These are phyloP conservation scores for Neurospora sp. DNA, from an alignment of 495 filamentous ascomycete genomes.

Conservation along the genomic window DNA sequence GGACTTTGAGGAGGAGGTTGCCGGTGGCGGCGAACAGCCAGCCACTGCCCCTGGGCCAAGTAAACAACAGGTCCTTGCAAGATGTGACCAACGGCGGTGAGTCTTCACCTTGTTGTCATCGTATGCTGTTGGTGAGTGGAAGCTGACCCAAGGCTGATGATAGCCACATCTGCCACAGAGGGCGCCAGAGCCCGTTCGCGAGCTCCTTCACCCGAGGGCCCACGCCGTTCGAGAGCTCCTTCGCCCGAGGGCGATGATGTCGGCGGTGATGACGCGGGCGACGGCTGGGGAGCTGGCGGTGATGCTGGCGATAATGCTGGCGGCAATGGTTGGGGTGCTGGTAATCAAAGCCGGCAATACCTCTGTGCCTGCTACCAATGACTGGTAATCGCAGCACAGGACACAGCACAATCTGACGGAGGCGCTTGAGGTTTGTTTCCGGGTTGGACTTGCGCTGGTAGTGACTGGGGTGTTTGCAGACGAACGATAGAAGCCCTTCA, in stretches of 20 bases:
- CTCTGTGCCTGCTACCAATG: background rate
- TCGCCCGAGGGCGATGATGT: background rate
- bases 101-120: background rate
- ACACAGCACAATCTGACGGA: background rate
- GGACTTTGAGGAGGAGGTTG: too few species aligned
- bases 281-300: background rate
- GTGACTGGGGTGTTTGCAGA: too few species aligned
- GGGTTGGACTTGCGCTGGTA: background rate
- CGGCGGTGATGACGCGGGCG: constrained; percentile 7
- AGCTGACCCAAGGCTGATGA: background rate
- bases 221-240: background rate
- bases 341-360: background rate
- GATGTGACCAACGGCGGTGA: background rate
- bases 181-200: background rate
- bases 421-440: background rate
- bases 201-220: background rate
- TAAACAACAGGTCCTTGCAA: background rate
- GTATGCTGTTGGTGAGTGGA: background rate
- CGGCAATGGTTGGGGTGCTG: background rate
- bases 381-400: background rate
- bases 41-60: background rate
- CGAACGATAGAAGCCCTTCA: too few species aligned
- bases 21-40: background rate
- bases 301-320: background rate
- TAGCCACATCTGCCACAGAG: background rate